A percentile compares a stretch with the other conserved stretches of the same genome.
phyloP scores from a whole-genome alignment of 352 stramenopile genomes.

The Pilasporangium apinafurcum region DNA sequence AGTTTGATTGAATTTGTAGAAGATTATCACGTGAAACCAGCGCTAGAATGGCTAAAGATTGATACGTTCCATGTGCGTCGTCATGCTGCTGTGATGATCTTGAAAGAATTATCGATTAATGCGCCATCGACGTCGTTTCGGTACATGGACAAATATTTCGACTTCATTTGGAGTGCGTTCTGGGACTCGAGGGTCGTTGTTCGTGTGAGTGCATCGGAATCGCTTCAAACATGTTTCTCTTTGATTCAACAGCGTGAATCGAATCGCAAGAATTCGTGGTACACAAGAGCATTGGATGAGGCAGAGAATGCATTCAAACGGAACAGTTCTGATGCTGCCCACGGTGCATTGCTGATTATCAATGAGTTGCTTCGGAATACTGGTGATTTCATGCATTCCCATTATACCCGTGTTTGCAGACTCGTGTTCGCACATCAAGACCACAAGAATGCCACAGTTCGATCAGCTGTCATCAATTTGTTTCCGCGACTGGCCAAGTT shows the following conservation, averaged over 20 bases:
- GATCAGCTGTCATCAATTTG: conserved; percentile 78
- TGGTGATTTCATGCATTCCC: conserved; percentile 84
- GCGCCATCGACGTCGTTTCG: conserved; percentile 79
- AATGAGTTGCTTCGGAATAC: conserved; percentile 86
- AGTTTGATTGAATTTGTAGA: conserved; percentile 87
- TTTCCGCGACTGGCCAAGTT: conserved; percentile 86
- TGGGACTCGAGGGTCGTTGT: conserved; percentile 78
- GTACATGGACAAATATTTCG: conserved; percentile 88
- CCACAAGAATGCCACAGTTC: conserved; percentile 74
- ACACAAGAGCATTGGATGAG: conserved; percentile 72
- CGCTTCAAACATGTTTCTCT: conserved; percentile 79
- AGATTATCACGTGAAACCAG: conserved; percentile 84
- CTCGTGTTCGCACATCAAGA: conserved; percentile 73
- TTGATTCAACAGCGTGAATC: conserved; percentile 86
- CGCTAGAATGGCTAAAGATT: conserved; percentile 86
- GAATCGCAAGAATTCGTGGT: conserved; percentile 81
- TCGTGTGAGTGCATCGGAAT: conserved; percentile 75
- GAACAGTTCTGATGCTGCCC: conserved; percentile 72
- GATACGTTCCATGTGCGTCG: conserved; percentile 85
- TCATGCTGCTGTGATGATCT: conserved; percentile 81
- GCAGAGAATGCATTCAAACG: conserved; percentile 63
- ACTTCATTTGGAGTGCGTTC: conserved; percentile 88
- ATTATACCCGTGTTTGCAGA: conserved; percentile 68
- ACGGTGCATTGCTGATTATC: conserved; percentile 77
- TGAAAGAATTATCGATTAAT: conserved; percentile 84